Conservation (phyloP, 352 stramenopile species). For the Pythium scleroteichum region DNA sequence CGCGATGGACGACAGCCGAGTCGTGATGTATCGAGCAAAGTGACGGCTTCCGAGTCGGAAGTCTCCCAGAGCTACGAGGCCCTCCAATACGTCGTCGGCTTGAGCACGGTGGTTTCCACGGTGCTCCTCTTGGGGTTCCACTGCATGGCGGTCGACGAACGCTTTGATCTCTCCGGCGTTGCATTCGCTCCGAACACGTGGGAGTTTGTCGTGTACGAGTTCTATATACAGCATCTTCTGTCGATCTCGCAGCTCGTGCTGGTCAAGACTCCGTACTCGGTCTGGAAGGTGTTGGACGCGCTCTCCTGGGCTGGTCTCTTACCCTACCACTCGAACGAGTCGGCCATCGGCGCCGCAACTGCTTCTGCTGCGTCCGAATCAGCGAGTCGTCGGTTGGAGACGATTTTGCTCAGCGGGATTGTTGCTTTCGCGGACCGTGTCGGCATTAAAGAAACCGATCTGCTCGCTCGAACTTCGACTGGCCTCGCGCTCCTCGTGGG, state of each 20-base stretch:
- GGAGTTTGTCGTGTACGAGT: slow-evolving; percentile 33
- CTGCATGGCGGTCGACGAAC: slow-evolving; percentile 17
- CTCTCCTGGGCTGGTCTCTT: slow-evolving; percentile 34
- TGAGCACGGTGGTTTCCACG: slow-evolving; percentile 7
- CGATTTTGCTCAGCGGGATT: slow-evolving; percentile 22
- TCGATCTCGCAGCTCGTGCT: slow-evolving; percentile 27
- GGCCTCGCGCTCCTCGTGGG: slow-evolving; percentile 24
- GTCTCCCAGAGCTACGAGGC: slow-evolving; percentile 4
- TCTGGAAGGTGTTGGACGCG: slow-evolving; percentile 26
- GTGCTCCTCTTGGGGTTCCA: slow-evolving; percentile 27
- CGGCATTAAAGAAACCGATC: slow-evolving; percentile 22
- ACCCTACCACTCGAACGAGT: slow-evolving; percentile 22
- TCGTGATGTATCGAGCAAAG: too few relatives aligned
- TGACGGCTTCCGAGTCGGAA: background rate
- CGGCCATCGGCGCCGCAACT: background rate
- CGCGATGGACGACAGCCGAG: slow-evolving; percentile 1
- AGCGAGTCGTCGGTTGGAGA: slow-evolving; percentile 15
- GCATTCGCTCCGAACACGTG: slow-evolving; percentile 32
- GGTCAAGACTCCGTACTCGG: slow-evolving; percentile 24
- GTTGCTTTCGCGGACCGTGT: slow-evolving; percentile 30
- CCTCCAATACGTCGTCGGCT: slow-evolving; percentile 18
- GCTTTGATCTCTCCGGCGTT: slow-evolving; percentile 10
- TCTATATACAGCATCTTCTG: slow-evolving; percentile 32
- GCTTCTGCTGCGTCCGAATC: background rate
- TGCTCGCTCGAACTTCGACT: slow-evolving; percentile 17